Conservation (phyloP, 305 asterid genomes). For the Withania somnifera region DNA sequence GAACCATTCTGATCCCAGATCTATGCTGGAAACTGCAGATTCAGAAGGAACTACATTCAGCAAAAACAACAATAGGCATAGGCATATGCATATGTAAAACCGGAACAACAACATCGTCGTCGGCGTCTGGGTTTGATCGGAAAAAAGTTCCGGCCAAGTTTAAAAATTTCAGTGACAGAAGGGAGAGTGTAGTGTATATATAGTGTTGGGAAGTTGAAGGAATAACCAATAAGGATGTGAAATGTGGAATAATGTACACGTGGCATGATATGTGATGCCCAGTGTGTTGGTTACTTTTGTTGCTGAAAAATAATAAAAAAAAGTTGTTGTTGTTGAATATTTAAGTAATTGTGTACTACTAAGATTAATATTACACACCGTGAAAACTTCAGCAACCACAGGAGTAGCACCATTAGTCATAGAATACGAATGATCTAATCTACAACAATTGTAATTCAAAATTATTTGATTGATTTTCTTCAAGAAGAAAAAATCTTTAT, state of each 20-base stretch:
- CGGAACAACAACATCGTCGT: constrained; percentile 16
- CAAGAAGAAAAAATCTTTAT: too few species aligned
- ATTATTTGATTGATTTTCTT: too few species aligned
- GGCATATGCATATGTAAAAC: constrained; percentile 25
- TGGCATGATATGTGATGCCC: constrained; percentile 41
- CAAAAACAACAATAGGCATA: constrained; percentile 19
- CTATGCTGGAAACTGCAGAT: constrained; percentile 94
- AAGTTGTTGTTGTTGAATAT: too few species aligned
- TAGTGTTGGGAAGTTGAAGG: constrained; percentile 26
- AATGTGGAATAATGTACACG: constrained; percentile 38
- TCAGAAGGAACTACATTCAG: constrained; percentile 30
- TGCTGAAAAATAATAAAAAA: too few species aligned
- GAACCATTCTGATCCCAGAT: constrained; percentile 95
- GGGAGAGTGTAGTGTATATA: constrained; percentile 15
- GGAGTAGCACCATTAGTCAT: too few species aligned
- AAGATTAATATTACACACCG: too few species aligned
- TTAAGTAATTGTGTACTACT: too few species aligned
- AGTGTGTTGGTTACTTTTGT: constrained; percentile 43
- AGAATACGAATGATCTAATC: too few species aligned
- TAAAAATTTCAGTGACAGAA: background rate
- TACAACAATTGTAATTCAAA: too few species aligned
- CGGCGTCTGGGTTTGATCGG: constrained; percentile 21
- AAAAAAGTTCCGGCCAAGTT: background rate
- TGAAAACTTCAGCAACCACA: too few species aligned
- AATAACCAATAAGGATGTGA: constrained; percentile 17